Evolutionary conservation across 768 basidiomycete species (phyloP).

Genomic region (Rhodotorula graminis): DNA sequence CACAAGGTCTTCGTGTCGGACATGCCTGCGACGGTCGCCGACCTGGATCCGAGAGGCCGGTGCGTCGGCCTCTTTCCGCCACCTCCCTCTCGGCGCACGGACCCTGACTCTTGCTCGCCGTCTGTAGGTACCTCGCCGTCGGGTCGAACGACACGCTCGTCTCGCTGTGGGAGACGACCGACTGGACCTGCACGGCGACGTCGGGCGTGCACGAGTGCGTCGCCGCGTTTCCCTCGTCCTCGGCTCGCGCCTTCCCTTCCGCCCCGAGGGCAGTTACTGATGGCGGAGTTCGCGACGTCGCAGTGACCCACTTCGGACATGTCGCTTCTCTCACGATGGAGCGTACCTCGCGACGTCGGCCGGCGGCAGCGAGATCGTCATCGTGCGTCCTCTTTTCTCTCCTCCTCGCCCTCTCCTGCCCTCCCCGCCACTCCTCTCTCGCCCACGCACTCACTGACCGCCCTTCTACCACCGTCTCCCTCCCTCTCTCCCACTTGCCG

Average conservation of each 20-base stretch:
- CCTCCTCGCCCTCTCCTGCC: neutral
- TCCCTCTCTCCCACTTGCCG: too few relatives aligned
- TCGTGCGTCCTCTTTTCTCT: constrained; percentile 8
- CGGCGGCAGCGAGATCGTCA: constrained; percentile 2
- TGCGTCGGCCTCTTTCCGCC: neutral
- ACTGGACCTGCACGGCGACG: constrained; percentile 36
- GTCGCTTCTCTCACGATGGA: constrained; percentile 34
- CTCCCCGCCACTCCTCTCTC: too few relatives aligned
- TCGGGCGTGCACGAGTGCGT: constrained; percentile 38
- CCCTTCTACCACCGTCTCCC: too few relatives aligned
- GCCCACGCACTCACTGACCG: too few relatives aligned
- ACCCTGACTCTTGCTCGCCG: neutral
- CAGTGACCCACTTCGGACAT: constrained; percentile 26
- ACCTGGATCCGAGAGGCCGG: constrained; percentile 42
- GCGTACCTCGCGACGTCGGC: constrained; percentile 23
- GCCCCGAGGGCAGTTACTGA: neutral
- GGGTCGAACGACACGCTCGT: constrained; percentile 39
- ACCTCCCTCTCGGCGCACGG: too few relatives aligned
- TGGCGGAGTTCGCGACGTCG: neutral
- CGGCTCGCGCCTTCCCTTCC: neutral
- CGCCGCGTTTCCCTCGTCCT: neutral
- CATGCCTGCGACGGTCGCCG: constrained; percentile 17
- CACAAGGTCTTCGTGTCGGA: constrained; percentile 21
- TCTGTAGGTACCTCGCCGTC: constrained; percentile 35
- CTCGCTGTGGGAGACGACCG: constrained; percentile 39